Base-by-base conservation (phyloP, 106 monocot genomes). In the Posidonia australis region DNA sequence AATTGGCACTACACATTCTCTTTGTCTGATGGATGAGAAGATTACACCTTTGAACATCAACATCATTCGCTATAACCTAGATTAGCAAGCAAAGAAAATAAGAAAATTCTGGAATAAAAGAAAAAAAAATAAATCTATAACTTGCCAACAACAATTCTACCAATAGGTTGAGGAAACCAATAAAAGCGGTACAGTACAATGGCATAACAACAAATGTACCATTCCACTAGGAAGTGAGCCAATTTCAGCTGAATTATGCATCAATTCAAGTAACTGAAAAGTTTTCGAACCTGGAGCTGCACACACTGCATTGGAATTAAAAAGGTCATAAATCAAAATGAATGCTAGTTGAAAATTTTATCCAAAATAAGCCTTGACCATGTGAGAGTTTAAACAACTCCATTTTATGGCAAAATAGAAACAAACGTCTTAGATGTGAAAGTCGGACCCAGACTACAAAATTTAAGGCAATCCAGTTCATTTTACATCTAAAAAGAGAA, bases 11-110 rank as follows among this genome's bases (percentile, higher is more conserved):
- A 75, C 82, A 84, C 90, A 98, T 90, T 77, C 96, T 77, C 64
- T 90, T 98, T 47, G 96, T 98, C 71, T 98, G 96, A 74, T 98
- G 96, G 56, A 98, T 98, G 21, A 98, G 84, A 67, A 98, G 87
- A 74, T 98, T 98, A 66, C 96, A 98, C 79, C 96, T 84, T 77
- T 98, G 87, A 45, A 98, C 96, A 91, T 98, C 96, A 72, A 98
- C 90, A 69, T 98, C 96, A 74, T 98, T 98, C 52, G 96, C 96
- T 54, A 98, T 76, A 43, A 98, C 87, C 96, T 98, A 56, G 13
- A 78, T 67, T 23, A 65, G 66, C 1, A 46, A 25, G 24, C 13
- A 25, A 46, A 10, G 27, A 20, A 44, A 17, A 71, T 13, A 59
- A 63, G 29, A 31, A 48, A 69, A 69, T 7, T 36, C 36, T 36